phyloP scores from a whole-genome alignment of 331 rosid species.

The Cydonia oblonga region DNA sequence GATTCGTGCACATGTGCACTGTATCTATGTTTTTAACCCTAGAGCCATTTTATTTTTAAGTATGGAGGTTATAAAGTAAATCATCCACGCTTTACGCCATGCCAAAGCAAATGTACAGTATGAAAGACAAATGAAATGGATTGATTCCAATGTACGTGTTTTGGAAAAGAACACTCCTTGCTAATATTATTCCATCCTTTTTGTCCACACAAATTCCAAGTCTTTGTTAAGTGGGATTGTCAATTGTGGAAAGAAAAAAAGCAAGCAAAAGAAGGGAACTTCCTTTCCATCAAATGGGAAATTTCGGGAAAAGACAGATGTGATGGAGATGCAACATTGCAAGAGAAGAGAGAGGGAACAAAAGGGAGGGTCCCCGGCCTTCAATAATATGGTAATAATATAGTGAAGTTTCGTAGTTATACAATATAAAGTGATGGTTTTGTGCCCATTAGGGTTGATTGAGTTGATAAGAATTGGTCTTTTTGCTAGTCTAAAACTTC shows the following conservation, averaged over 20 bases:
- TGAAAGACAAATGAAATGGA: neutral
- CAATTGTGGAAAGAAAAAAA: neutral
- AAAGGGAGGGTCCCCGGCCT: constrained; percentile 37
- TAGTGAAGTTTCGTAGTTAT: neutral
- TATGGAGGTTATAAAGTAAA: neutral
- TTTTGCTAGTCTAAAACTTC: fast-evolving
- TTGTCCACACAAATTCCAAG: neutral
- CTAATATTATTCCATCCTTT: too few relatives aligned
- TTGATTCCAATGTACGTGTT: neutral
- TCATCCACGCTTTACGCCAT: neutral
- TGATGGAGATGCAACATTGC: neutral
- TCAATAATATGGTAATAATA: constrained; percentile 4
- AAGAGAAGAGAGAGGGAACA: neutral
- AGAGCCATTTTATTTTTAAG: neutral
- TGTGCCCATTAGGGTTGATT: too few relatives aligned
- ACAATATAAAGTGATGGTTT: too few relatives aligned
- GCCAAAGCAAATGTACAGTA: neutral
- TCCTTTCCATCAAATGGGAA: neutral
- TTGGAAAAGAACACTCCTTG: neutral
- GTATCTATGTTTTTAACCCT: neutral
- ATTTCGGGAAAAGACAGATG: neutral
- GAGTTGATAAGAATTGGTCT: too few relatives aligned
- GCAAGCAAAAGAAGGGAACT: neutral
- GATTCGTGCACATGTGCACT: neutral
- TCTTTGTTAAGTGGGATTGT: neutral